Percentiles rank a stretch among this genome's conserved stretches.
Evolutionary conservation across 768 basidiomycete species (phyloP).

Genomic region (Cystoderma amianthinum): DNA sequence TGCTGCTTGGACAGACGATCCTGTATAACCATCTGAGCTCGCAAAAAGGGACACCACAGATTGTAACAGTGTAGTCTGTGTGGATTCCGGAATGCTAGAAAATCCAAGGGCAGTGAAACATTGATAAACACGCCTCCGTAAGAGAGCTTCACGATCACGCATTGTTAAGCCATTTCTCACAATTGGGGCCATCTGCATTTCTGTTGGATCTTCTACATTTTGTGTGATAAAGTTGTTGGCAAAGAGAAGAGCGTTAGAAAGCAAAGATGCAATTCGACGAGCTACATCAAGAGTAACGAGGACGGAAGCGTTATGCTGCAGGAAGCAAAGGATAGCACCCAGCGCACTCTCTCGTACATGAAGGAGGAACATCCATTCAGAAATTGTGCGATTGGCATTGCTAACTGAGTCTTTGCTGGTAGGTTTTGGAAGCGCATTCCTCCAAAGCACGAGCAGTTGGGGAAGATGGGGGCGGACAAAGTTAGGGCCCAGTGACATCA

Average conservation of each 20-base stretch:
- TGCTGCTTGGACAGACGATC: conserved; percentile 85
- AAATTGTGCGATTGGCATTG: conserved; percentile 52
- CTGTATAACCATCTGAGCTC: conserved; percentile 76
- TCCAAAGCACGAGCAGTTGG: conserved; percentile 92
- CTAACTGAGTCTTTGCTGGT: conserved; percentile 75
- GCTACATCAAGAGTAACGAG: conserved; percentile 89
- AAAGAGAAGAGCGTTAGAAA: conserved; percentile 88
- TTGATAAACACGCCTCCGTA: conserved; percentile 81
- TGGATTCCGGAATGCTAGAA: conserved; percentile 71
- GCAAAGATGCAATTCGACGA: conserved; percentile 76
- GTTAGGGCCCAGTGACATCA: conserved; percentile 90
- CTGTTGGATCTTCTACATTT: conserved; percentile 56
- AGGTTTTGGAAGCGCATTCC: conserved; percentile 94
- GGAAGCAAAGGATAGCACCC: conserved; percentile 82
- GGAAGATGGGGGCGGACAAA: conserved; percentile 92
- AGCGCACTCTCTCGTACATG: conserved; percentile 88
- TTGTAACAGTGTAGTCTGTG: conserved; percentile 76
- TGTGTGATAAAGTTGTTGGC: conserved; percentile 76
- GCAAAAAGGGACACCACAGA: conserved; percentile 79
- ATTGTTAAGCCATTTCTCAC: conserved; percentile 45
- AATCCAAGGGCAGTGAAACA: conserved; percentile 83
- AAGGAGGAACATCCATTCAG: conserved; percentile 89
- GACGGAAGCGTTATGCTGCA: conserved; percentile 67
- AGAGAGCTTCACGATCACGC: conserved; percentile 72
- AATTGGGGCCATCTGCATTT: conserved; percentile 26